Evolutionary conservation across 2,329 filamentous ascomycete species (phyloP), one percentile per base, ranked within the genome.

Genomic region (Harringtonia aguacate): DNA sequence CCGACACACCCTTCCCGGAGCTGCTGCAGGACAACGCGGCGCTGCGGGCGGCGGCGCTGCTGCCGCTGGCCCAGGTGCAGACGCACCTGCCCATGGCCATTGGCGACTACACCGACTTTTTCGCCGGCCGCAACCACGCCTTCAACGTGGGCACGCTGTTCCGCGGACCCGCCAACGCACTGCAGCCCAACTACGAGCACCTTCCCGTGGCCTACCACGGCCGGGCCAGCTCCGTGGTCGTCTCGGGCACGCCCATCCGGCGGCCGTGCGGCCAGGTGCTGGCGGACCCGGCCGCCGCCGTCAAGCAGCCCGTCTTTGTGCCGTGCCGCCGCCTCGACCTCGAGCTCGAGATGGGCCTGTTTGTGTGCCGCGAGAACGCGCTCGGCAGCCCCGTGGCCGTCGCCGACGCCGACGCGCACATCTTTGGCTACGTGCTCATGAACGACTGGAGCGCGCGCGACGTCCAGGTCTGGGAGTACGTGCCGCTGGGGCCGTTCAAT

Each of bases 401-500:
- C 20, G 63, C 66, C 3, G 65, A 81, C 36, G 86, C 86, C 0
- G 77, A 81, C 43, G 73, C 85, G 17, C 71, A 79, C 54, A 70
- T 94, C 24, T 92, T 92, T 56, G 86, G 86, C 14, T 70, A 86
- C 22, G 86, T 92, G 1, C 63, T 94, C 46, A 75, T 94, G 70
- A 94, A 94, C 53, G 86, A 94, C 61, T 94, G 86, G 86, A 86
- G 81, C 44, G 86, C 86, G 5, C 69, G 86, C 50, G 86, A 92
- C 53, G 81, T 92, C 40, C 86, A 94, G 58, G 74, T 75, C 1
- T 92, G 84, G 84, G 86, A 94, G 61, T 89, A 89, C 52, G 73
- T 89, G 9, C 86, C 86, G 0, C 65, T 90, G 8, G 86, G 86
- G 0, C 86, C 86, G 0, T 90, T 92, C 65, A 88, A 86, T 49